Evolutionary conservation across 1,284 basidiomycete genomes (phyloP), one percentile per base, ranked within the genome.

Genomic region (Phellopilus nigrolimitatus): DNA sequence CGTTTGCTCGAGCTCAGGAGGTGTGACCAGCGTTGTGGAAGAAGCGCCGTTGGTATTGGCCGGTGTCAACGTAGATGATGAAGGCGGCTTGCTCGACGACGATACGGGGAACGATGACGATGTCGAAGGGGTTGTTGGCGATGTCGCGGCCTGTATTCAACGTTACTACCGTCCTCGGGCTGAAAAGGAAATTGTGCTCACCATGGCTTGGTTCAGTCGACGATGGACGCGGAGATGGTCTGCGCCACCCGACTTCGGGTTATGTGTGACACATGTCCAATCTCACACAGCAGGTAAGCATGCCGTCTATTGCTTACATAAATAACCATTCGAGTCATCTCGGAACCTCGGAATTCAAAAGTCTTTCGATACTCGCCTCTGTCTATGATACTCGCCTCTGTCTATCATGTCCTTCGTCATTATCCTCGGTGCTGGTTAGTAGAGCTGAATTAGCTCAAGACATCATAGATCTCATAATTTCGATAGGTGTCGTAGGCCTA

Each of bases 1-100:
- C 0, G 85, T 94, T 56, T 85, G 78, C 63, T 94, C 91, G 51
- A 87, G 74, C 60, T 86, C 82, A 19, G 87, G 82, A 12, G 52
- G 52, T 9, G 52, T 54, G 30, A 49, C 47, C 2, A 44, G 31
- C n/a, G 52, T 27, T 8, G 52, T 45, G 4, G 51, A 42, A 6
- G 46, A 37, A 13, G 40, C 17, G 22, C 28, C 47, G 31, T 24
- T 36, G 15, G 5, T 33, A 19, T 13, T 10, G 12, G 48, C 28
- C 13, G 48, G 13, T 19, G 19, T 38, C 10, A 42, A 4, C 8
- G 43, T 12, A 12, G 42, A 15, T 24, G 19, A 15, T 10, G 6
- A 15, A 24, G 36, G 3, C 36, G 19, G 50, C n/a, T 36, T 30
- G 7, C 31, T 40, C 22, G 33, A 17, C 4, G 43, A 31, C 13